Evolutionary conservation across 306 rosid species (phyloP).

Genomic region (Cercis canadensis): DNA sequence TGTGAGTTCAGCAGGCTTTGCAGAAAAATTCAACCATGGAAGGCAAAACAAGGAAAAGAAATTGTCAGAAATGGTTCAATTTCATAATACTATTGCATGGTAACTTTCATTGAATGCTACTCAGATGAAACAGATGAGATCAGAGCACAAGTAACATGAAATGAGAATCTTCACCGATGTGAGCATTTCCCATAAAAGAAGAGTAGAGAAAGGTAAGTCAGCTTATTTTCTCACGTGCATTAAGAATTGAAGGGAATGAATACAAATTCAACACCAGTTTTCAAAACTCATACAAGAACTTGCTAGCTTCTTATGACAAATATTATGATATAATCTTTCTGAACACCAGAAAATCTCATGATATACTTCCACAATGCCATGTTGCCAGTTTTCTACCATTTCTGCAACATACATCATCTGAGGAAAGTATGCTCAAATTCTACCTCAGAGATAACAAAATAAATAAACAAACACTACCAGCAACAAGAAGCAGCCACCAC

Average conservation of each 20-base stretch:
- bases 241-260: slow-evolving; percentile 16
- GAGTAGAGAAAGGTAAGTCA: background rate
- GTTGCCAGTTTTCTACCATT: background rate
- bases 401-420: too few relatives aligned
- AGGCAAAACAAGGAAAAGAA: background rate
- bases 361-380: slow-evolving; percentile 8
- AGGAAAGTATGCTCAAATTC: slow-evolving; percentile 22
- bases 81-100: slow-evolving; percentile 5
- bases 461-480: background rate
- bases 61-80: slow-evolving; percentile 36
- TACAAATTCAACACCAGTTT: slow-evolving; percentile 24
- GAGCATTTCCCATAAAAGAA: background rate
- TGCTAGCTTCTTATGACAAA: background rate
- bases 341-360: slow-evolving; percentile 21
- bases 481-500: background rate
- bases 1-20: slow-evolving; percentile 76
- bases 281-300: background rate
- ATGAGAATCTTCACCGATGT: background rate
- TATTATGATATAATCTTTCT: background rate
- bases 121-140: background rate
- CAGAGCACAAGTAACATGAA: slow-evolving; percentile 8
- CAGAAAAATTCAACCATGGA: slow-evolving; percentile 9
- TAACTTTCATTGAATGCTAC: slow-evolving; percentile 10
- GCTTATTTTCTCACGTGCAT: background rate
- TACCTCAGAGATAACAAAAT: background rate